Conservation (phyloP, 2,329 filamentous ascomycete genomes). For the Didymella glomerata region DNA sequence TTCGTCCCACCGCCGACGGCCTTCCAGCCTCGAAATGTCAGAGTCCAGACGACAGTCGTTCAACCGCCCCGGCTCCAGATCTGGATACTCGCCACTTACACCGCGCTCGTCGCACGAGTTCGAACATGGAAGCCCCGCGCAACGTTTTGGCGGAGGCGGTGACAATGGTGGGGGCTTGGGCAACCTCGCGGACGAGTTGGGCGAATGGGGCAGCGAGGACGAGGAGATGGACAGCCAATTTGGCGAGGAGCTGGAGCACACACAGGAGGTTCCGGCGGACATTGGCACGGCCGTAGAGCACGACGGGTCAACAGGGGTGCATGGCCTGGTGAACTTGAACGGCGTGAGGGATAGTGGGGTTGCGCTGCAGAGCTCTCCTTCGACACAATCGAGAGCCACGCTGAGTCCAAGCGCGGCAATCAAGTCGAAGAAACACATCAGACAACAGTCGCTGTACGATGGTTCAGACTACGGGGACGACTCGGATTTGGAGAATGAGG, state of each 20-base stretch:
- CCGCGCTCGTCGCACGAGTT: conserved; percentile 53
- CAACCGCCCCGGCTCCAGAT: conserved; percentile 52
- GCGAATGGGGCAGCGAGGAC: conserved; percentile 68
- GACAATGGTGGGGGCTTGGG: conserved; percentile 68
- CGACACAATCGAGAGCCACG: conserved; percentile 43
- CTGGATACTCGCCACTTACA: conserved; percentile 56
- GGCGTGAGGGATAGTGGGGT: conserved; percentile 57
- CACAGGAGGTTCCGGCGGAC: conserved; percentile 32
- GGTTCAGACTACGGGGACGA: conserved; percentile 79
- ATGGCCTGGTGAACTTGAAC: conserved; percentile 34
- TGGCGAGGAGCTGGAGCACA: conserved; percentile 44
- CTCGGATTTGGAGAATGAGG: conserved; percentile 72
- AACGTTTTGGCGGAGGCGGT: conserved; percentile 47
- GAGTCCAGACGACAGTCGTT: conserved; percentile 47
- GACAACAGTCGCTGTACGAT: conserved; percentile 67
- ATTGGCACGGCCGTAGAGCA: conserved; percentile 49
- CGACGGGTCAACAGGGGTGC: conserved; percentile 41
- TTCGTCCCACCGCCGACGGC: conserved; percentile 50
- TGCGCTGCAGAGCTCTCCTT: conserved; percentile 53
- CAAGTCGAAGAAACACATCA: conserved; percentile 49
- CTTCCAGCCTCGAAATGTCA: conserved; percentile 55
- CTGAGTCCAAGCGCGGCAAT: conserved; percentile 51
- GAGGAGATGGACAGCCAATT: conserved; percentile 60
- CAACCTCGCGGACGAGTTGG: conserved; percentile 82
- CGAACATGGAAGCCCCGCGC: conserved; percentile 51